Base-by-base conservation (phyloP, 345 rosid species). In the Euphorbia pulcherrima region DNA sequence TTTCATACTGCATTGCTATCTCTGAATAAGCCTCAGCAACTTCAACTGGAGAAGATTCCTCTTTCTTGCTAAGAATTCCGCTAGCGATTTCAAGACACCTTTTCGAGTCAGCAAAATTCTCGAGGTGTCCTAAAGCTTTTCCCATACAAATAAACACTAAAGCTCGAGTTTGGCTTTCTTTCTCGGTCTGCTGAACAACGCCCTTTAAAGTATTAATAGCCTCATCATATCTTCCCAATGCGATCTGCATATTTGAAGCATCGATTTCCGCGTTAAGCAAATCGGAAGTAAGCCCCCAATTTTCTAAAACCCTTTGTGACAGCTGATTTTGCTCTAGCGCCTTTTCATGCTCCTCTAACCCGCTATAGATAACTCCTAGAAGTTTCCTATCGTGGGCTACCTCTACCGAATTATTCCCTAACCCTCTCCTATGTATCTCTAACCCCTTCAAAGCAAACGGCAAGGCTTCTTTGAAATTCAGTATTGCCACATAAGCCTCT, bases 21-120 rank as follows among this genome's bases (percentile, higher is more conserved):
- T 94, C 99, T 0, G 93, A 86, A 83, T 89, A 91, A 9, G 97
- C 96, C 62, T 89, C 99, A 0, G 93, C 92, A 44, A 91, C 89
- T 82, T 89, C 92, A 40, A 79, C 73, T 7, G 97, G 90, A n/a
- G 86, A 87, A 5, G 71, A 58, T 0, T 10, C 61, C 77, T 88
- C 92, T 79, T 83, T 94, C 80, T 91, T 89, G 74, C 83, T 93
- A 10, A 94, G 85, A 70, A 91, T 87, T 52, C 86, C 89, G 30
- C 88, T 80, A 60, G 97, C 93, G 69, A 87, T 78, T 80, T 89
- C 92, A 64, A 94, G 76, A 78, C 97, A 87, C 78, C 77, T 83
- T 80, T 87, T 91, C 1, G 96, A 48, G 6, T 94, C 97, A 48
- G 82, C 61, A 71, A 81, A 75, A 41, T 87, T 91, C 60, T 94